Evolutionary conservation across 2,329 filamentous ascomycete species (phyloP), one percentile per base, ranked within the genome.

Genomic region (Colletotrichum sp.): DNA sequence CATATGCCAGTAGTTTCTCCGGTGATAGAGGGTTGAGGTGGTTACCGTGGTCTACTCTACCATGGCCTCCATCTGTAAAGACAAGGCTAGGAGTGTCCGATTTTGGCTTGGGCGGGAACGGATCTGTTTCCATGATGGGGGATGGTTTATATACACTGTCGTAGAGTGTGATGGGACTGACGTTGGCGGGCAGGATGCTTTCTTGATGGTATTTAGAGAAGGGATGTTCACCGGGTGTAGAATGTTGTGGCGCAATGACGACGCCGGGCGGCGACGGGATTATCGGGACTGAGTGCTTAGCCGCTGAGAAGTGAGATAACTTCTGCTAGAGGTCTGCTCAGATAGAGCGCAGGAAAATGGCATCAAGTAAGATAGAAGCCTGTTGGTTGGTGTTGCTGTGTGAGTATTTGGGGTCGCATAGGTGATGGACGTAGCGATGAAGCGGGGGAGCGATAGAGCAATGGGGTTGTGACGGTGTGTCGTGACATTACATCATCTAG

Each of bases 161-260:
- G 18, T 44, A 0, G 3, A 0, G 39, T 44, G 39, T n/a, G 39
- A n/a, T 44, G 9, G 0, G 18, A 44, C 36, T 44, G 5, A 0
- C 36, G 30, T 32, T 44, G 36, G 16, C 0, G 39, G 18, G 39
- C 2, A 44, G 18, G 1, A n/a, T 44, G 39, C 39, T 44, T 44
- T 0, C 1, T 3, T 8, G 36, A 1, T 39, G 4, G 15, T 18
- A 39, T 39, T 39, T 16, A 39, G 1, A 16, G 34, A 10, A 34
- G 34, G 36, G 36, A 4, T 36, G 7, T 36, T 36, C 34, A 8
- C 7, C 15, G 13, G 5, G 36, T 39, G 34, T 39, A 16, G 34
- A 39, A 39, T 44, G 39, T 44, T 16, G 6, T 44, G 39, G 16
- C 39, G 39, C 16, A n/a, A 44, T n/a, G 36, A 44, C 8, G 36